Percentiles rank a stretch among this genome's conserved stretches.
phyloP scores from a whole-genome alignment of 177 flowering plant genomes.

The Vitis hybrid region DNA sequence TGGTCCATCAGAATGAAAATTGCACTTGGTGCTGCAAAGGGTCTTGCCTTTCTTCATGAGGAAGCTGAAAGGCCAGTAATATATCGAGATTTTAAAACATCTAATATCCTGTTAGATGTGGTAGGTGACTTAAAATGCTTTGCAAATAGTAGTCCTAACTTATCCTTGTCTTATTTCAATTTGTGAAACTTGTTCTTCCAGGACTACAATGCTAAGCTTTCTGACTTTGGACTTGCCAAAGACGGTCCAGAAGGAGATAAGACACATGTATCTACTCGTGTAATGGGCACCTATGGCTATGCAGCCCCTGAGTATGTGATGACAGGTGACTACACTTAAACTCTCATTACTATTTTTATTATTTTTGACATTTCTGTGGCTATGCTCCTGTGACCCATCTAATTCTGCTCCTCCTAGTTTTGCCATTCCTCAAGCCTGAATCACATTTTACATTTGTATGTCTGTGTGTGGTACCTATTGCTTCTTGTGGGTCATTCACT shows the following conservation, averaged over 20 bases:
- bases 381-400: neutral
- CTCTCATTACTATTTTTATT: neutral
- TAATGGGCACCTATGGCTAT: conserved; percentile 43
- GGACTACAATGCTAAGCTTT: conserved; percentile 42
- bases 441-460: no score
- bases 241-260: conserved; percentile 37
- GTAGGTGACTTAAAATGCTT: conserved; percentile 21
- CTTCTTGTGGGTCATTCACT: no score
- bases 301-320: conserved; percentile 45
- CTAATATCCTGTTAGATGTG: conserved; percentile 48
- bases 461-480: no score
- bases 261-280: conserved; percentile 39
- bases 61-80: conserved; percentile 56
- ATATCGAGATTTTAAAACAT: conserved; percentile 53
- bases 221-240: conserved; percentile 44
- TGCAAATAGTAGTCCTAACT: neutral
- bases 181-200: conserved; percentile 5
- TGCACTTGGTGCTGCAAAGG: conserved; percentile 52
- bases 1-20: conserved; percentile 53
- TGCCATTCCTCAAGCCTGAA: no score
- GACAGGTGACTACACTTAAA: conserved; percentile 29
- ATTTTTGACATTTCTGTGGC: neutral
- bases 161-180: neutral
- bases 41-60: conserved; percentile 59
- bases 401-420: neutral